Base-by-base conservation (phyloP, 208 protist genomes). In the Naegleria lovaniensis region DNA sequence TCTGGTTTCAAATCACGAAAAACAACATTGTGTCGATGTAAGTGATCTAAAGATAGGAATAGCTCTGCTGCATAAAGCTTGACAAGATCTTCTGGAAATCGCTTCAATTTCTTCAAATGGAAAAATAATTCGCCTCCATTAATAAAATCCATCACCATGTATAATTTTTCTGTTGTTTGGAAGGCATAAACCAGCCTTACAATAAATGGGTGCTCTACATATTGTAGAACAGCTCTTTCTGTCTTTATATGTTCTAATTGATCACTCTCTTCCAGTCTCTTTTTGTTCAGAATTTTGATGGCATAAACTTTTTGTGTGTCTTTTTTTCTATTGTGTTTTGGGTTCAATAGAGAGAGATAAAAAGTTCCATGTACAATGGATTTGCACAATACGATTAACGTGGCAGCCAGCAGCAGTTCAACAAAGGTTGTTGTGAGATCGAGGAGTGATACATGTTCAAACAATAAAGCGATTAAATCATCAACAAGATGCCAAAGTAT, bases 1-100 rank as follows among this genome's bases (percentile, higher is more conserved):
- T 98, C 97, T 11, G 97, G 96, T 93, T 98, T 98, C 36, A 98
- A 92, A 91, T 98, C 97, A 29, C 97, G 15, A 40, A 67, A 98
- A 83, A 98, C 94, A 90, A 98, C 96, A 87, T 95, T 95, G 4
- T 95, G 89, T 33, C 93, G 85, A 93, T 98, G 97, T 48, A 98
- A 90, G 91, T 97, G 97, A 91, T 96, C 91, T 89, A 98, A 92
- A 85, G 96, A 96, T 2, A 98, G 91, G 6, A 95, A 95, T 43
- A 98, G 90, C 91, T 98, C 96, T 25, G 97, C 92, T 16, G 95
- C 96, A 88, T 97, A 98, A 88, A 98, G 97, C 25, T 92, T 95
- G 48, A 96, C 94, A 22, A 95, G 95, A 85, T 95, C 94, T 39
- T 96, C 85, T 85, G 96, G 94, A 40, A 98, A 94, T 91, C 95